Conservation (phyloP, 2,329 filamentous ascomycete genomes). For the Phialocephala sp. region DNA sequence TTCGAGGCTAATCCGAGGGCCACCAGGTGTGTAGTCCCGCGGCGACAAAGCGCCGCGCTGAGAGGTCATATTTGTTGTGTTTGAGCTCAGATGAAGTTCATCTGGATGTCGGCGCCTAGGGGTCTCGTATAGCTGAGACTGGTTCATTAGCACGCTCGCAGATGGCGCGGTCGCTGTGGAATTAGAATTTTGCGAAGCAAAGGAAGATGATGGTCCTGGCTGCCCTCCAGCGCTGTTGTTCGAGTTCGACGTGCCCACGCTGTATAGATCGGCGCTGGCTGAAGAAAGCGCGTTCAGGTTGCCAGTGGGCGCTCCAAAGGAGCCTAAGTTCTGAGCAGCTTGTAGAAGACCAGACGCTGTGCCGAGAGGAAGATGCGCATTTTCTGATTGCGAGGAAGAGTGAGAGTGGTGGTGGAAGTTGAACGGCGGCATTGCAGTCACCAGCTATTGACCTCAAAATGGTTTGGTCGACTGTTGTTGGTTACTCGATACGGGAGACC, state of each 20-base stretch:
- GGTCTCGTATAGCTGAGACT: constrained; percentile 54
- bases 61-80: constrained; percentile 42
- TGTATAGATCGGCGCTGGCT: constrained; percentile 3
- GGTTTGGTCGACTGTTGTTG: neutral
- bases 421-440: constrained; percentile 12
- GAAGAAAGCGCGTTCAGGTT: constrained; percentile 22
- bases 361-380: constrained; percentile 18
- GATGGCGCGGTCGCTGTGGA: constrained; percentile 34
- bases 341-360: constrained; percentile 20
- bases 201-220: constrained; percentile 4
- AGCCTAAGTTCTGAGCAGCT: constrained; percentile 25
- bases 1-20: constrained; percentile 63
- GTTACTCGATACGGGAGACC: neutral
- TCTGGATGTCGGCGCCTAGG: constrained; percentile 59
- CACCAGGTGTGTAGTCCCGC: constrained; percentile 53
- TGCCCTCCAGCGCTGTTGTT: neutral
- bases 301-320: constrained; percentile 22
- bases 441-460: constrained; percentile 3
- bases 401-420: constrained; percentile 12
- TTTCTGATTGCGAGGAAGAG: constrained; percentile 17
- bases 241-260: constrained; percentile 12
- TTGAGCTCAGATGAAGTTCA: constrained; percentile 58
- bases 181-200: constrained; percentile 19
- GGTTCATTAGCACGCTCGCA: constrained; percentile 46
- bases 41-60: constrained; percentile 43